Conservation (phyloP, 1,284 basidiomycete species). For the Salmacisia buchloeana region DNA sequence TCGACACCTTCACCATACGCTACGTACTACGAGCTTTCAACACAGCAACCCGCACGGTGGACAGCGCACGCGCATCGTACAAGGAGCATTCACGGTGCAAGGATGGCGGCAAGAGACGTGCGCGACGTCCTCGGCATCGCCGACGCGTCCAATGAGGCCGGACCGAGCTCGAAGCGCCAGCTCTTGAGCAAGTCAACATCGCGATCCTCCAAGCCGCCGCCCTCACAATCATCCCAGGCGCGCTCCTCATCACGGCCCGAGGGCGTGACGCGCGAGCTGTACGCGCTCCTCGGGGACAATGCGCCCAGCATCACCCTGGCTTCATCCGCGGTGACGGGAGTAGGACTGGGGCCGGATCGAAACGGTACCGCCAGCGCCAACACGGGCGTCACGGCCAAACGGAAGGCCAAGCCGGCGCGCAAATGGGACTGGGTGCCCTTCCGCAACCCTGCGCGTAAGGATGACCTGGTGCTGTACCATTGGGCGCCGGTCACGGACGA, state of each 20-base stretch:
- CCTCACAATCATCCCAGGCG: background rate
- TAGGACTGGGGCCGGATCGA: too few relatives aligned
- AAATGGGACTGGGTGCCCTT: slow-evolving; percentile 48
- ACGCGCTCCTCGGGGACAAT: slow-evolving; percentile 85
- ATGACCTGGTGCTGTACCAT: slow-evolving; percentile 40
- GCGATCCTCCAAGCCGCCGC: background rate
- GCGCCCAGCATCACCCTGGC: slow-evolving; percentile 64
- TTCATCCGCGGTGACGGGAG: slow-evolving; percentile 11
- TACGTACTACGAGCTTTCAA: too few relatives aligned
- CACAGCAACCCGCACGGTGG: too few relatives aligned
- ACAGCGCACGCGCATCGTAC: background rate
- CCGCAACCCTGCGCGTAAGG: slow-evolving; percentile 36
- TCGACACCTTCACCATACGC: too few relatives aligned
- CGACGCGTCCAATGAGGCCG: background rate
- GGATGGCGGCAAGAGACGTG: background rate
- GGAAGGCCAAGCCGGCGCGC: slow-evolving; percentile 63
- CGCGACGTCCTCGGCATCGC: slow-evolving; percentile 4
- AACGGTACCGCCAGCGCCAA: too few relatives aligned
- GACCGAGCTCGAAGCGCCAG: background rate
- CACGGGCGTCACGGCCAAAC: too few relatives aligned
- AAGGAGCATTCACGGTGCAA: too few relatives aligned
- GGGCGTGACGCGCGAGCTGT: slow-evolving; percentile 61
- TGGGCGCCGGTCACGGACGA: slow-evolving; percentile 21
- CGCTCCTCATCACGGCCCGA: background rate
- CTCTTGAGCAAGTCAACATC: background rate